These are phyloP conservation scores for Malus sylvestris DNA, from an alignment of 306 rosid genomes.

Conservation along the genomic window DNA sequence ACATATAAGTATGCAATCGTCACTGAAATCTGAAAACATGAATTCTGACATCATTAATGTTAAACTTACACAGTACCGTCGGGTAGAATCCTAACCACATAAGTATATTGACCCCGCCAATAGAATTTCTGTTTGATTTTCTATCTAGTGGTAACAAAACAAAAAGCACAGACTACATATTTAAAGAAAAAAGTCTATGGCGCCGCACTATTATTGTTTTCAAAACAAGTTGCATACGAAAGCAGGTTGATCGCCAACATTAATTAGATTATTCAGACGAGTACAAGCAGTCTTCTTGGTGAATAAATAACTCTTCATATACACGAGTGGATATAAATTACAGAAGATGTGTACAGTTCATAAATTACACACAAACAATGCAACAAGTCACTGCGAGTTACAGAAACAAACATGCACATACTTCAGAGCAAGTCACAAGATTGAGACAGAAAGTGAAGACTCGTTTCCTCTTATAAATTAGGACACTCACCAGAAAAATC, in stretches of 20 bases:
- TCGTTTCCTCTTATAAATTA: constrained; percentile 39
- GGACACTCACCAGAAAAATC: constrained; percentile 37
- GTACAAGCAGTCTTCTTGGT: not conserved
- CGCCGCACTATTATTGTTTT: not conserved
- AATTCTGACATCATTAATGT: not conserved
- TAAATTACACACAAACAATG: constrained; percentile 47
- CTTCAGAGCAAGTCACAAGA: constrained; percentile 24
- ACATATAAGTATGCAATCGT: not conserved
- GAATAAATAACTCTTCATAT: constrained; percentile 13
- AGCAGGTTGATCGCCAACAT: not conserved
- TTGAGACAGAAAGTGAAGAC: constrained; percentile 25
- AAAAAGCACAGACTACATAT: not conserved
- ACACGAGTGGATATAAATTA: constrained; percentile 40
- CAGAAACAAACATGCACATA: constrained; percentile 30
- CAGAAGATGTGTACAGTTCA: constrained; percentile 43
- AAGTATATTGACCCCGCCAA: not conserved
- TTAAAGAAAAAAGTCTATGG: not conserved
- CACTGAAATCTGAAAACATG: constrained; percentile 11
- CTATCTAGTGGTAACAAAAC: not conserved
- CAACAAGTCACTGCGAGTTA: constrained; percentile 45
- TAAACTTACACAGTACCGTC: not conserved
- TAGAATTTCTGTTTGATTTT: not conserved
- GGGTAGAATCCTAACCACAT: not conserved
- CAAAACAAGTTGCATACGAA: not conserved
- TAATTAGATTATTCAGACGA: not conserved